A percentile compares a stretch with the other conserved stretches of the same genome.
These are phyloP conservation scores for Spergularia azorica DNA, from an alignment of 179 eudicot genomes.

Conservation along the genomic window DNA sequence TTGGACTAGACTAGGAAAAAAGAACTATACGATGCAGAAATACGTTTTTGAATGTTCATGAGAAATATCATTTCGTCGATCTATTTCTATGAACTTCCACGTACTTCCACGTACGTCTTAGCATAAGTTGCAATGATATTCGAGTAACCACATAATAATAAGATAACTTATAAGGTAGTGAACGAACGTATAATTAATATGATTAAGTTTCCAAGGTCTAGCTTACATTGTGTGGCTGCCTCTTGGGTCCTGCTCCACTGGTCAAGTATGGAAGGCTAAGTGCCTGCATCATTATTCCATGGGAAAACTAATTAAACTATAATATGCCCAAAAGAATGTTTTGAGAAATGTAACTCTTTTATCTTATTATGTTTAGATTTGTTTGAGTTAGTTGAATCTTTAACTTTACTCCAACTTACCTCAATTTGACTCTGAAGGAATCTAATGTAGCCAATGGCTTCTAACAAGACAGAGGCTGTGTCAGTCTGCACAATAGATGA, in stretches of 20 bases:
- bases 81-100: too few relatives aligned
- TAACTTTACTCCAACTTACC: slow-evolving; percentile 26
- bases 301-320: neutral
- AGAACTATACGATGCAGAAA: too few relatives aligned
- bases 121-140: too few relatives aligned
- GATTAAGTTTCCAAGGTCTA: too few relatives aligned
- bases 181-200: too few relatives aligned
- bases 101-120: too few relatives aligned
- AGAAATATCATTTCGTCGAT: too few relatives aligned
- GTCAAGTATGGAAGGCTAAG: slow-evolving; percentile 85
- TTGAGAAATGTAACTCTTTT: slow-evolving; percentile 12
- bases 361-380: too few relatives aligned
- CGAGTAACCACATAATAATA: too few relatives aligned
- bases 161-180: too few relatives aligned
- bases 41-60: too few relatives aligned
- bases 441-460: slow-evolving; percentile 55
- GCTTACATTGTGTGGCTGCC: slow-evolving; percentile 65
- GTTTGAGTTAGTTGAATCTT: neutral
- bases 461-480: slow-evolving; percentile 56
- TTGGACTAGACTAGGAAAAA: too few relatives aligned
- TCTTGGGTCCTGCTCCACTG: slow-evolving; percentile 64
- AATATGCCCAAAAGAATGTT: slow-evolving; percentile 28
- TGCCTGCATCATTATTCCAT: slow-evolving; percentile 53
- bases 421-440: slow-evolving; percentile 54
- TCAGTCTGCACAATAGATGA: slow-evolving; percentile 44